Conservation (phyloP, 148 eudicot genomes). For the Pouteria glomerata region DNA sequence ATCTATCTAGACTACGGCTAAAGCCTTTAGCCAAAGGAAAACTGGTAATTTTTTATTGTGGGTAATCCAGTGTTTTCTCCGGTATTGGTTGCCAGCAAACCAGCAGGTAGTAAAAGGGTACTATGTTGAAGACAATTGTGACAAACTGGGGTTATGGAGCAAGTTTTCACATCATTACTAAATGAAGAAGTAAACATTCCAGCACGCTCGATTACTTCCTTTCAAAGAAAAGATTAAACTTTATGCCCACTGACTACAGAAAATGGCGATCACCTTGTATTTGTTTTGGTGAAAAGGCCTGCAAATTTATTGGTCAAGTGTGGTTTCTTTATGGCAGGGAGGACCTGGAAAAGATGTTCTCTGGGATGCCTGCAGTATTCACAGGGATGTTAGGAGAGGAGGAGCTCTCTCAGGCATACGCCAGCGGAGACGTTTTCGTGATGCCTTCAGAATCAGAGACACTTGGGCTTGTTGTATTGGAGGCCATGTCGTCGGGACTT, state of each 20-base stretch:
- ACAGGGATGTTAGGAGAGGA: slow-evolving; percentile 88
- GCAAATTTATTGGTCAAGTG: neutral
- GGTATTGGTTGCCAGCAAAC: neutral
- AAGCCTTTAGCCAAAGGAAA: too few relatives aligned
- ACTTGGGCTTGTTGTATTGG: slow-evolving; percentile 79
- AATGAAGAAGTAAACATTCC: too few relatives aligned
- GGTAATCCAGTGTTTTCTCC: neutral
- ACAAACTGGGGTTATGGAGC: neutral
- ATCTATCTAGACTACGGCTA: too few relatives aligned
- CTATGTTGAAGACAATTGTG: neutral
- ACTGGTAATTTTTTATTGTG: neutral
- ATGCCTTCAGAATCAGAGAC: slow-evolving; percentile 98
- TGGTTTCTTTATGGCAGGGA: slow-evolving; percentile 28
- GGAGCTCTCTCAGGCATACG: slow-evolving; percentile 93
- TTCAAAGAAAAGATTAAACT: too few relatives aligned
- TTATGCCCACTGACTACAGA: too few relatives aligned
- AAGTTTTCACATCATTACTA: neutral
- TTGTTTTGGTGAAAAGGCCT: neutral
- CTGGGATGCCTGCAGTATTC: slow-evolving; percentile 87
- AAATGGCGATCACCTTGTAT: too few relatives aligned
- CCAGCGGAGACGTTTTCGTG: slow-evolving; percentile 82
- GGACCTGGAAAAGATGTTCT: slow-evolving; percentile 66
- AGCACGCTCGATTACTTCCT: too few relatives aligned
- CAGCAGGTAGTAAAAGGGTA: neutral
- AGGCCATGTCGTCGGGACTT: slow-evolving; percentile 93